Base-by-base conservation (phyloP, 495 filamentous ascomycete species). In the Penicillium roqueforti region DNA sequence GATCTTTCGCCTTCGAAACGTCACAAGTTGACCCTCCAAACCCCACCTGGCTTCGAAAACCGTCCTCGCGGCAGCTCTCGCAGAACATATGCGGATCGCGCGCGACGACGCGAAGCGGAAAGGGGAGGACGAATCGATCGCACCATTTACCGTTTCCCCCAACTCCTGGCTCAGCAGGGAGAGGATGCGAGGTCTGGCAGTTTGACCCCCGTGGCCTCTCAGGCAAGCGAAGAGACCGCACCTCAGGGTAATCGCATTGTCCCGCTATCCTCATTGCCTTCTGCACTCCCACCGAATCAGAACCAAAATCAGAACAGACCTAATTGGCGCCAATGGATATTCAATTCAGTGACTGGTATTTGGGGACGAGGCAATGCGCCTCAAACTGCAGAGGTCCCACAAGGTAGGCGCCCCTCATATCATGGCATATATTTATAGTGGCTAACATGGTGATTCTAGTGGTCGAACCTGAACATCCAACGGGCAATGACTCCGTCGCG, bases 121-220 rank as follows among this genome's bases (percentile, higher is more conserved):
- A 47, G 53, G 11, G 53, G 58, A 32, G 71, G 71, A 10, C 63
- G 67, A 5, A 64, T 76, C 19, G 57, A 67, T 22, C 54, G 53
- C 3, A 76, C 72, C 10, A 44, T 70, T 11, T 70, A 65, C n/a
- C 69, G 71, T n/a, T 38, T 74, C n/a, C 65, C 69, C 2, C 49
- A 70, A n/a, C 55, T 67, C 7, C 38, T 74, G 23, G 59, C 62
- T 14, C 67, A 73, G 57, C 54, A 50, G 11, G 63, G 63, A 13
- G 51, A 59, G 10, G 61, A 66, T 43, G 48, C 54, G 3, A 55
- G 53, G 26, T 29, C 53, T 28, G 14, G 31, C 20, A 16, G 45
- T 29, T 36, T 45, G 19, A 26, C 23, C 9, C 8, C 22, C 1
- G 4, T 22, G 28, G 16, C 28, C 11, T 8, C 47, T 11, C 23